Evolutionary conservation across 176 grass and related monocot species (phyloP).

Genomic region (Olyra latifolia): DNA sequence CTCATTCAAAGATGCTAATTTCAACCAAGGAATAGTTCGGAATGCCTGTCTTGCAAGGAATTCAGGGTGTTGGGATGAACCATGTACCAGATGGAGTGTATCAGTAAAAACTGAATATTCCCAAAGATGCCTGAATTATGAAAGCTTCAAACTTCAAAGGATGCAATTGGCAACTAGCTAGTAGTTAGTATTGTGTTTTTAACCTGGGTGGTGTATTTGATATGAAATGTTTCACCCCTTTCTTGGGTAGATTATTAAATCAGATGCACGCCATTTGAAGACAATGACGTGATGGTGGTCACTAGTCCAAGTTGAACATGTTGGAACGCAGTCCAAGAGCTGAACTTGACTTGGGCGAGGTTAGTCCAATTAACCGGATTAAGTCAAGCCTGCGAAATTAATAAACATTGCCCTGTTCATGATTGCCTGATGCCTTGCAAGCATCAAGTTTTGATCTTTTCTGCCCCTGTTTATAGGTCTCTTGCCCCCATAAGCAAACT

Average conservation of each 20-base stretch:
- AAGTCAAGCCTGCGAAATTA: conserved; percentile 45
- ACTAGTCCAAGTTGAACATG: conserved; percentile 38
- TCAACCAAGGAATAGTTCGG: conserved; percentile 2
- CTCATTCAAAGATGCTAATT: conserved; percentile 20
- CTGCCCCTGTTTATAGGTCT: not conserved
- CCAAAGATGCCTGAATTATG: not conserved
- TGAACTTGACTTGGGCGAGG: conserved; percentile 38
- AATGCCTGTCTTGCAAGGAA: not conserved
- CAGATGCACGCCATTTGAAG: conserved; percentile 12
- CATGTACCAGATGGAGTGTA: not conserved
- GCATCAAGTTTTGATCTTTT: conserved; percentile 1
- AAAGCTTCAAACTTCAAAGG: not conserved
- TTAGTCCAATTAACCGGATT: conserved; percentile 24
- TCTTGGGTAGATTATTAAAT: conserved; percentile 7
- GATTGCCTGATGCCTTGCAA: conserved; percentile 30
- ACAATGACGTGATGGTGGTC: conserved; percentile 28
- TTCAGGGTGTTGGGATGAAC: conserved; percentile 1
- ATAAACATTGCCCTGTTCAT: not conserved
- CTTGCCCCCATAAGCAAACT: not conserved
- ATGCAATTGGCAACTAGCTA: not conserved
- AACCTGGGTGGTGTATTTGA: not conserved
- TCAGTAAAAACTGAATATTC: not conserved
- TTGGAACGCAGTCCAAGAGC: conserved; percentile 38
- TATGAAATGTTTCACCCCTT: conserved; percentile 23
- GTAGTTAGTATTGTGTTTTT: not conserved